Conservation (phyloP, 305 asterid genomes). For the Ajuga reptans region DNA sequence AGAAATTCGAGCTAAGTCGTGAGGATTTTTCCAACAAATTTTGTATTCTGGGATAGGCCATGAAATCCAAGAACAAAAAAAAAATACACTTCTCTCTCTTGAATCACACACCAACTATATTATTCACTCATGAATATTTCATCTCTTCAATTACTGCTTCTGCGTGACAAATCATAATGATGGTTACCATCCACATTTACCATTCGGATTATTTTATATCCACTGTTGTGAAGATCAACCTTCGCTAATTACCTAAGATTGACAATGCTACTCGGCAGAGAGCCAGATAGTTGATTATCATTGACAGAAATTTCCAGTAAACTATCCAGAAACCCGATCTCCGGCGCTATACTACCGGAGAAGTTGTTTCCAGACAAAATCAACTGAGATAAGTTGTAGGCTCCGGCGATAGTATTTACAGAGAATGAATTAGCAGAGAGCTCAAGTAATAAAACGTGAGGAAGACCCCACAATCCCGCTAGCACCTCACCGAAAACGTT, state of each 20-base stretch:
- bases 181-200: too few relatives aligned
- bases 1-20: too few relatives aligned
- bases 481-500: slow-evolving; percentile 65
- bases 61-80: too few relatives aligned
- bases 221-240: slow-evolving; percentile 70
- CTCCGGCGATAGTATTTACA: slow-evolving; percentile 60
- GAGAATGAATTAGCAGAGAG: slow-evolving; percentile 60
- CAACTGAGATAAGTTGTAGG: slow-evolving; percentile 67
- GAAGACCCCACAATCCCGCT: slow-evolving; percentile 74
- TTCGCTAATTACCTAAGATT: slow-evolving; percentile 73
- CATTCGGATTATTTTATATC: too few relatives aligned
- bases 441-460: slow-evolving; percentile 79
- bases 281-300: slow-evolving; percentile 58
- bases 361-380: slow-evolving; percentile 61
- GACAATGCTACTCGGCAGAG: slow-evolving; percentile 59
- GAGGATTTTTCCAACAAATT: too few relatives aligned
- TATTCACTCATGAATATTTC: too few relatives aligned
- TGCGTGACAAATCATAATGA: too few relatives aligned
- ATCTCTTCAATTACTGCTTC: too few relatives aligned
- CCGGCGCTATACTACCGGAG: slow-evolving; percentile 67
- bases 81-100: too few relatives aligned
- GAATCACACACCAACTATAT: too few relatives aligned
- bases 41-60: too few relatives aligned
- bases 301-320: slow-evolving; percentile 57
- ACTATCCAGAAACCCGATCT: slow-evolving; percentile 60